Conservation (phyloP, 257 asterid genomes). For the Knoxia roxburghii region DNA sequence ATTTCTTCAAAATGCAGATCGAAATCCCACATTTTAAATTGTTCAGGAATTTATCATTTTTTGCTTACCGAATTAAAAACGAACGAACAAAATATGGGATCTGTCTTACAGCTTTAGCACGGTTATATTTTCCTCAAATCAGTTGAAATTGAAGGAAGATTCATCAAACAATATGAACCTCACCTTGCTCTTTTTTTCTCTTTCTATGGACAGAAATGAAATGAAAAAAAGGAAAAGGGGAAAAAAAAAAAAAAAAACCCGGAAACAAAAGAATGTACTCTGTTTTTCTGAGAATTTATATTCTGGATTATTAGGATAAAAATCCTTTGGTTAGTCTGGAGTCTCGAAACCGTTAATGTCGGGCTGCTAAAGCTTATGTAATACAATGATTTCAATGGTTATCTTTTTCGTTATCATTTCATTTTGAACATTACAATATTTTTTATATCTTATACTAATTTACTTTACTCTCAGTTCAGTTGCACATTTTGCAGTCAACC, state of each 20-base stretch:
- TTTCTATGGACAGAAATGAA: background rate
- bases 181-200: background rate
- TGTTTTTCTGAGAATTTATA: background rate
- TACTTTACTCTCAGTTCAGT: too few species aligned
- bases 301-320: background rate
- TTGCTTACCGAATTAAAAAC: background rate
- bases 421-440: too few species aligned
- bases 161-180: conserved; percentile 7
- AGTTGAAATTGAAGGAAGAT: conserved; percentile 1
- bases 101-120: conserved; percentile 1
- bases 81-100: background rate
- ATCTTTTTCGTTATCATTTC: background rate
- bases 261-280: conserved; percentile 7
- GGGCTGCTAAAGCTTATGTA: background rate
- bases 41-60: background rate
- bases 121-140: background rate
- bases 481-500: too few species aligned
- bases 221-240: too few species aligned
- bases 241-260: background rate
- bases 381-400: background rate
- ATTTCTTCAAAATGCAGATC: conserved; percentile 1
- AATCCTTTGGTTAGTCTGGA: conserved; percentile 17
- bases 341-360: conserved; percentile 19
- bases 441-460: too few species aligned
- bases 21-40: background rate